These are phyloP conservation scores for Blastocystis sp. DNA, from an alignment of 352 stramenopile species.

Conservation along the genomic window DNA sequence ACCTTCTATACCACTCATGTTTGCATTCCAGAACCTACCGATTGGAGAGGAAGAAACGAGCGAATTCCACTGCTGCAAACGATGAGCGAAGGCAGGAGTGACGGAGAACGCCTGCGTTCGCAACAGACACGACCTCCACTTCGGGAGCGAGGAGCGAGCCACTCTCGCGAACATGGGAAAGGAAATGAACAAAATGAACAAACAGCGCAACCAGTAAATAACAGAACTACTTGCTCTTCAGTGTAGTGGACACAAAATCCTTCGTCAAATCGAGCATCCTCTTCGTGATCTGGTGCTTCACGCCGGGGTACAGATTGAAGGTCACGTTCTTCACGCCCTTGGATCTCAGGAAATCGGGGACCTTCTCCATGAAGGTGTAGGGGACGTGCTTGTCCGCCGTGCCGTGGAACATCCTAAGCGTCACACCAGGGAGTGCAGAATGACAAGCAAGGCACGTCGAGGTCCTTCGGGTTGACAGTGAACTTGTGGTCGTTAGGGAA, in stretches of 20 bases:
- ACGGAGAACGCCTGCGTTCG: background rate
- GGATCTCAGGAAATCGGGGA: slow-evolving; percentile 9
- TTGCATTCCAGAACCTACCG: no score
- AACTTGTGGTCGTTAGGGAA: slow-evolving; percentile 31
- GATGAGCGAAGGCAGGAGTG: slow-evolving; percentile 21
- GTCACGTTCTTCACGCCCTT: slow-evolving; percentile 57
- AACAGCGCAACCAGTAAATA: slow-evolving; percentile 56
- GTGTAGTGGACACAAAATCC: slow-evolving; percentile 15
- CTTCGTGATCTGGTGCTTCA: slow-evolving; percentile 55
- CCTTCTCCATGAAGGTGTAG: slow-evolving; percentile 27
- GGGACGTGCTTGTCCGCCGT: slow-evolving; percentile 50
- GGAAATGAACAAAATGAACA: slow-evolving; percentile 9
- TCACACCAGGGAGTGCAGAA: background rate
- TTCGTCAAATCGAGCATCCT: slow-evolving; percentile 56
- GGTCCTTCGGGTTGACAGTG: slow-evolving; percentile 9
- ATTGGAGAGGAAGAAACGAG: background rate
- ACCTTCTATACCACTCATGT: no score
- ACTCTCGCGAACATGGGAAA: slow-evolving; percentile 45
- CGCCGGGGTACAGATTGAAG: slow-evolving; percentile 46
- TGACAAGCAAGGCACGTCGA: slow-evolving; percentile 37
- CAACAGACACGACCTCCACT: background rate
- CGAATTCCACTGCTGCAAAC: slow-evolving; percentile 22
- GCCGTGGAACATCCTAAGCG: slow-evolving; percentile 58
- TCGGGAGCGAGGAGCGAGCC: background rate
- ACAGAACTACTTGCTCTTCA: slow-evolving; percentile 24